Base-by-base conservation (phyloP, 169 alveolate genomes). In the Plasmodium berghei region DNA sequence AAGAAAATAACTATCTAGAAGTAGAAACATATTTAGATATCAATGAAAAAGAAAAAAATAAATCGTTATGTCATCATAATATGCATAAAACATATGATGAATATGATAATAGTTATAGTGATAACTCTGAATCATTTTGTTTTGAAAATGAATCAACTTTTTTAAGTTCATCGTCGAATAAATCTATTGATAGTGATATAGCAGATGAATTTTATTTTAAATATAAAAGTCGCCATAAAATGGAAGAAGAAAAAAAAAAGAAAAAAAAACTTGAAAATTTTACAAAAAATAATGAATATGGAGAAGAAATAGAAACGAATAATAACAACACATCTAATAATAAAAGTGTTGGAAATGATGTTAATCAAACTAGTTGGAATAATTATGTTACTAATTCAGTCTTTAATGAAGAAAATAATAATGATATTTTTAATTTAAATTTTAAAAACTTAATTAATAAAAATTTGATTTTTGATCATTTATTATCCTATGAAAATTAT, bases 141-240 rank as follows among this genome's bases (percentile, higher is more conserved):
- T 63, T 55, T 2, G 40, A 12, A 24, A 67, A 14, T 42, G 34
- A 18, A 2, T 42, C 12, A 46, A 49, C 3, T 2, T 45, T 12
- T 52, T 14, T 12, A 12, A 14, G 24, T 52, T 12, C 80, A 10
- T n/a, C 26, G 5, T 22, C 70, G 10, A 22, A 77, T 16, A 12
- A 42, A 14, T 16, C 69, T 46, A 10, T 63, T 58, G 89, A 77
- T 42, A 77, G 89, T 64, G 89, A 77, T 16, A 63, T 77, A 34
- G 71, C 89, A 2, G 70, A 64, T 24, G 70, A 62, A 26, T 77
- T 77, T 59, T 56, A 77, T 24, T 77, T 77, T 45, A 77, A 77
- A 16, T 77, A 77, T 52, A 61, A 42, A 52, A 12, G 20, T 3
- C 6, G 0, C 2, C 87, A 64, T 10, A 61, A 73, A 20, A 66